phyloP scores from a whole-genome alignment of 2,329 filamentous ascomycete genomes.

The Epichloe baconii region DNA sequence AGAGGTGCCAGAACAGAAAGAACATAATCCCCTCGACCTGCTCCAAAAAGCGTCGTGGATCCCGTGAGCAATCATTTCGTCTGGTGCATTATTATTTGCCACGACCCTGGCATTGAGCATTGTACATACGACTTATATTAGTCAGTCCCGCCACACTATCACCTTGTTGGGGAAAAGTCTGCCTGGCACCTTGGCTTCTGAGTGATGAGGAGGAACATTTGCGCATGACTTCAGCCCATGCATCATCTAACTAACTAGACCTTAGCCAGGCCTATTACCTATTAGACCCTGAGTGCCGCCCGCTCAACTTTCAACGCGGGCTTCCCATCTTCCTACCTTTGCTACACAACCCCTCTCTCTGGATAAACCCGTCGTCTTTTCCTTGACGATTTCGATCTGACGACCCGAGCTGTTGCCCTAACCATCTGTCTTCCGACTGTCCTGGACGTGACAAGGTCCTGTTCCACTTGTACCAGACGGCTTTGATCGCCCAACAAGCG shows the following conservation, averaged over 20 bases:
- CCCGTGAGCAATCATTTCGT: too few species aligned
- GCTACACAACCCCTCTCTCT: not conserved
- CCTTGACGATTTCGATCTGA: not conserved
- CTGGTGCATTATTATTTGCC: too few species aligned
- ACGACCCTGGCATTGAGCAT: too few species aligned
- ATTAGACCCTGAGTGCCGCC: slow-evolving; percentile 2
- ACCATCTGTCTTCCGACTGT: not conserved
- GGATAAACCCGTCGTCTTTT: not conserved
- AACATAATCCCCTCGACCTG: too few species aligned
- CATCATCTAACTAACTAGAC: not conserved
- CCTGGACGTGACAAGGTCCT: too few species aligned
- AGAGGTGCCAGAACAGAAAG: too few species aligned
- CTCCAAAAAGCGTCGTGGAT: too few species aligned
- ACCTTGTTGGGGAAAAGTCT: not conserved
- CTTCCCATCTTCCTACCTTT: not conserved
- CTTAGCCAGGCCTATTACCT: not conserved
- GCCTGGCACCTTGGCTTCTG: not conserved
- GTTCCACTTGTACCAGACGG: not conserved
- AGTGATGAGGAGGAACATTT: not conserved
- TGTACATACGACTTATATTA: too few species aligned
- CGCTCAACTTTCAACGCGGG: not conserved
- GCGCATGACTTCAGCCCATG: not conserved
- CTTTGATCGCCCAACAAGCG: not conserved
- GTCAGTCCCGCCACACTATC: too few species aligned
- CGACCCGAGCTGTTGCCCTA: not conserved